A percentile compares a stretch with the other conserved stretches of the same genome.
Evolutionary conservation across 2,329 filamentous ascomycete genomes (phyloP).

Genomic region (Talaromyces sp.): DNA sequence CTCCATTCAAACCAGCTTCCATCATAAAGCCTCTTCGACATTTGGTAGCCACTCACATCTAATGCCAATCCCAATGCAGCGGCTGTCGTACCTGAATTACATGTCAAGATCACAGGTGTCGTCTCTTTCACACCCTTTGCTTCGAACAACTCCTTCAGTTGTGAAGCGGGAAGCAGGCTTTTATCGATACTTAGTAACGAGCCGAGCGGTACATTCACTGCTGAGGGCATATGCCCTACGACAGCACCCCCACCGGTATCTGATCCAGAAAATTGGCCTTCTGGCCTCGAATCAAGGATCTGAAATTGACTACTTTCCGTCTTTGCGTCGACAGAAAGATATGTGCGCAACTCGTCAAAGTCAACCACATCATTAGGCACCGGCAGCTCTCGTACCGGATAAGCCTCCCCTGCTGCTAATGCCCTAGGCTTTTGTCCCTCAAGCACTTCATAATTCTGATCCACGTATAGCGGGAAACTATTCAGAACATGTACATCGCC

Average conservation of each 20-base stretch:
- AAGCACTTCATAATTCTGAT: slow-evolving; percentile 21
- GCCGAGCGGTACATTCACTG: slow-evolving; percentile 27
- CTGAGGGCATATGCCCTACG: slow-evolving; percentile 26
- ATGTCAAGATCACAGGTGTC: slow-evolving; percentile 24
- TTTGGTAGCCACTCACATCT: slow-evolving; percentile 20
- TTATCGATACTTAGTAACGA: slow-evolving; percentile 20
- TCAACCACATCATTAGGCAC: not conserved
- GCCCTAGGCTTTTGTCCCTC: slow-evolving; percentile 1
- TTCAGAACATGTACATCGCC: slow-evolving; percentile 28
- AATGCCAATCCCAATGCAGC: slow-evolving; percentile 27
- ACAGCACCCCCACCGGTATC: slow-evolving; percentile 20
- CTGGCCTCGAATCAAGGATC: slow-evolving; percentile 24
- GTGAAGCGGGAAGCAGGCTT: slow-evolving; percentile 15
- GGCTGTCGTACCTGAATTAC: slow-evolving; percentile 32
- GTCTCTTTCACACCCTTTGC: slow-evolving; percentile 20
- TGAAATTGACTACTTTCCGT: slow-evolving; percentile 10
- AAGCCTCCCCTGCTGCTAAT: not conserved
- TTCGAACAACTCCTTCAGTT: slow-evolving; percentile 18
- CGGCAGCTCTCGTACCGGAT: not conserved
- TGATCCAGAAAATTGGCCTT: slow-evolving; percentile 22
- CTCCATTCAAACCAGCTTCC: slow-evolving; percentile 34
- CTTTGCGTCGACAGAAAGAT: not conserved
- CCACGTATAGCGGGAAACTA: slow-evolving; percentile 27
- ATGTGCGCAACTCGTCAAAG: not conserved
- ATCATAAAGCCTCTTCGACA: slow-evolving; percentile 27